Base-by-base conservation (phyloP, 257 asterid genomes). In the Solanum etuberosum region DNA sequence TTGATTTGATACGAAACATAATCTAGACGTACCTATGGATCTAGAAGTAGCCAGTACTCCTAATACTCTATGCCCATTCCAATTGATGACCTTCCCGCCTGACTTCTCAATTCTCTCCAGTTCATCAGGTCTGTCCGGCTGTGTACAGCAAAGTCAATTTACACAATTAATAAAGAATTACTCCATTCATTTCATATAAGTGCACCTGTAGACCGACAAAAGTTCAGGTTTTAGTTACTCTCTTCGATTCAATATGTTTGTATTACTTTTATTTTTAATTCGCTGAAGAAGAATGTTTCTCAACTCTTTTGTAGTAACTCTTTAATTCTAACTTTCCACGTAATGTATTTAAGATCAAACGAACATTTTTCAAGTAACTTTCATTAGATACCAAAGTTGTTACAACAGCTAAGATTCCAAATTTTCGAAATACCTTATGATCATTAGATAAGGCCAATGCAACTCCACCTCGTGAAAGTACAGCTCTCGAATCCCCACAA, bases 401-500 rank as follows among this genome's bases (percentile, higher is more conserved):
- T 54, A 20, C 5, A 20, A 54, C 5, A 20, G 65, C 20, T 20
- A n/a, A 63, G 71, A 63, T 63, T 63, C 18, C 16, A 63, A 63
- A 10, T 10, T 63, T 63, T 63, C 0, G 1, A 25, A 65, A 6
- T 67, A 94, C 98, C 96, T 95, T 95, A 31, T 93, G 98, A 87
- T 95, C 96, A 38, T 87, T 89, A 13, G 97, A 95, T 78, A 95
- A 70, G 59, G 93, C 91, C 7, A 93, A 87, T 87, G 94, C 92
- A 2, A 65, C 91, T 21, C 98, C 97, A 38, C 89, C 92, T 15
- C 97, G 93, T 7, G 88, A 92, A 16, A 95, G 88, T 54, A 95
- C 98, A 15, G 91, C 98, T 88, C 98, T 92, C 0, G 98, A 94
- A 89, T 95, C 96, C 6, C 98, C 98, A 86, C 97, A 94, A 84